Evolutionary conservation across 2,329 filamentous ascomycete species (phyloP), one percentile per base, ranked within the genome.

Genomic region (Pseudogymnoascus sp.): DNA sequence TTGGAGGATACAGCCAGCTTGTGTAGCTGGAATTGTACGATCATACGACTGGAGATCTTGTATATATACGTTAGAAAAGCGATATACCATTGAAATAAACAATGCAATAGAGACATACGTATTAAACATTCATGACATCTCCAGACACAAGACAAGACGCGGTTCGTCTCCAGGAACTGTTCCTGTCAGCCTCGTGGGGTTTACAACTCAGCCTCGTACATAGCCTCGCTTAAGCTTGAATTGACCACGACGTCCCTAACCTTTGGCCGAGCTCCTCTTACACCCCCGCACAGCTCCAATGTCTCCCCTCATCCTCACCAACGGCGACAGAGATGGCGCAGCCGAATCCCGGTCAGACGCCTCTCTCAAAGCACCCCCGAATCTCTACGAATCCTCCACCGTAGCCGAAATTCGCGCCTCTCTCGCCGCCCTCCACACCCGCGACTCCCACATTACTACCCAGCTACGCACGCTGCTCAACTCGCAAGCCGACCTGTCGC

Each of bases 401-500:
- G 80, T 92, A 65, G 81, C 86, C 65, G 89, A 95, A 64, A 88
- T 99, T 71, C 88, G 87, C 69, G 82, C 85, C 62, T 85, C 88
- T 59, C 83, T 99, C 65, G 80, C 83, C 41, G 78, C 84, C 66
- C 83, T 97, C 58, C 88, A 92, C 69, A 75, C 79, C 58, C 88
- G 88, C 69, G 92, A 97, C 74, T 80, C 84, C 63, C 74, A 80
- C 59, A 84, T 96, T 64, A 90, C 87, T 0, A 79, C 80, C 59
- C 86, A 85, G 48, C 84, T 97, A 45, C 84, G 92, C 72, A 77
- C 81, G 58, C 82, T 96, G 59, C 76, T 96, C 56, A 83, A 86
- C 63, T 91, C 89, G 0, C 91, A 97, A 71, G 85, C 89, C 63
- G 89, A 95, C 70, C 82, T 99, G 57, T 87, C 88, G 18, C 88